Conservation (phyloP, 2,329 filamentous ascomycete species). For the Esteya vermicola region DNA sequence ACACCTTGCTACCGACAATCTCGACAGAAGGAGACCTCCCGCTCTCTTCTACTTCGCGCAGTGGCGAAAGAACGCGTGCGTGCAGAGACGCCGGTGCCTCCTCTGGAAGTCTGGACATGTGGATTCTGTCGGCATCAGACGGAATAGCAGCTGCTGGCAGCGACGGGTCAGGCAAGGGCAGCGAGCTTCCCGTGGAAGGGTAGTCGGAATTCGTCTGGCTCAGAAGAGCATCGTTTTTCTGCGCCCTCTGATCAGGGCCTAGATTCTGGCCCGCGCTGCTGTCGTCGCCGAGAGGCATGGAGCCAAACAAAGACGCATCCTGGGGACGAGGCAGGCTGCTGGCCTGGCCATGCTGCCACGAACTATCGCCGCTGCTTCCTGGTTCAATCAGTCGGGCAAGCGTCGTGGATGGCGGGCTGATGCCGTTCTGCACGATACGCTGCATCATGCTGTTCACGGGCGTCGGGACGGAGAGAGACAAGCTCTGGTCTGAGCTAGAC, state of each 20-base stretch:
- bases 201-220: neutral
- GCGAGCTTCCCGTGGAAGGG: neutral
- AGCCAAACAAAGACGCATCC: neutral
- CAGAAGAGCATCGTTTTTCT: neutral
- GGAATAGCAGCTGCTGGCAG: slow-evolving; percentile 2
- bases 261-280: neutral
- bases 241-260: neutral
- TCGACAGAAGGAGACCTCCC: too few relatives aligned
- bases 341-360: slow-evolving; percentile 6
- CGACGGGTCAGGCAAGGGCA: slow-evolving; percentile 4
- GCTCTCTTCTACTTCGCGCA: too few relatives aligned
- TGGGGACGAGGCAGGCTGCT: slow-evolving; percentile 1
- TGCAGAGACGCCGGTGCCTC: neutral
- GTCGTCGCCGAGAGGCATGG: neutral
- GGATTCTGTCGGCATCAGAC: slow-evolving; percentile 1
- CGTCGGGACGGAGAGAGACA: too few relatives aligned
- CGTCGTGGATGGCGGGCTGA: neutral
- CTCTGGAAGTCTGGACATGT: slow-evolving; percentile 1
- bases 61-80: too few relatives aligned
- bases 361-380: slow-evolving; percentile 1
- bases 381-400: neutral
- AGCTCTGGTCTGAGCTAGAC: too few relatives aligned
- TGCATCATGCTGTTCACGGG: neutral
- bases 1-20: too few relatives aligned
- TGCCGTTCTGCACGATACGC: neutral